Evolutionary conservation across 2,329 filamentous ascomycete species (phyloP).

Genomic region (Lachnellula occidentalis): DNA sequence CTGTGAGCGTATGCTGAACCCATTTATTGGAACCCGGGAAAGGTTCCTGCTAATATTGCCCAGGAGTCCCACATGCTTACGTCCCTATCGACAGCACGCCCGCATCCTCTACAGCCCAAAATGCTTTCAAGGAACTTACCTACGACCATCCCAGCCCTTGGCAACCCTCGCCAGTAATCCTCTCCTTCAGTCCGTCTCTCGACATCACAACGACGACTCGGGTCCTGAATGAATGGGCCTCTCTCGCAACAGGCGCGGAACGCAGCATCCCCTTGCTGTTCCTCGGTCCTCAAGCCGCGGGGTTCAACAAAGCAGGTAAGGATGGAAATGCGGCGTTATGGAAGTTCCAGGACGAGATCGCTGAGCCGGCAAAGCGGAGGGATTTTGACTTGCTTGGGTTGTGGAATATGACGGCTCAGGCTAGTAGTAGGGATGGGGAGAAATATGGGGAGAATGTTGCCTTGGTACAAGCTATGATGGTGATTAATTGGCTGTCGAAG

Average conservation of each 20-base stretch:
- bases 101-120: constrained; percentile 24
- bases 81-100: constrained; percentile 31
- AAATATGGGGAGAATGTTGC: constrained; percentile 36
- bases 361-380: constrained; percentile 28
- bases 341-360: constrained; percentile 35
- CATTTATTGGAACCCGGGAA: background rate
- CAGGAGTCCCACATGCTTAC: constrained; percentile 35
- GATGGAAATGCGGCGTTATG: constrained; percentile 24
- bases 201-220: constrained; percentile 27
- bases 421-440: constrained; percentile 34
- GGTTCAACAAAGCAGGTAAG: constrained; percentile 1
- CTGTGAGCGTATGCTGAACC: constrained; percentile 14
- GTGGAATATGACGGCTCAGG: constrained; percentile 40
- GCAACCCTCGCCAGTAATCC: constrained; percentile 37
- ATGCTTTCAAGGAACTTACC: constrained; percentile 31
- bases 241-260: constrained; percentile 31
- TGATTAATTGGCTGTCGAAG: constrained; percentile 33
- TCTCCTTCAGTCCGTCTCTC: constrained; percentile 31
- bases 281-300: constrained; percentile 34
- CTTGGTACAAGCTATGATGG: constrained; percentile 36
- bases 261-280: constrained; percentile 39
- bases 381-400: constrained; percentile 38
- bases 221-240: constrained; percentile 37
- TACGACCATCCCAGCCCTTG: constrained; percentile 27
- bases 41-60: background rate